A percentile compares a stretch with the other conserved stretches of the same genome.
These are phyloP conservation scores for Ascochyta fabae DNA, from an alignment of 2,329 filamentous ascomycete genomes.

Conservation along the genomic window DNA sequence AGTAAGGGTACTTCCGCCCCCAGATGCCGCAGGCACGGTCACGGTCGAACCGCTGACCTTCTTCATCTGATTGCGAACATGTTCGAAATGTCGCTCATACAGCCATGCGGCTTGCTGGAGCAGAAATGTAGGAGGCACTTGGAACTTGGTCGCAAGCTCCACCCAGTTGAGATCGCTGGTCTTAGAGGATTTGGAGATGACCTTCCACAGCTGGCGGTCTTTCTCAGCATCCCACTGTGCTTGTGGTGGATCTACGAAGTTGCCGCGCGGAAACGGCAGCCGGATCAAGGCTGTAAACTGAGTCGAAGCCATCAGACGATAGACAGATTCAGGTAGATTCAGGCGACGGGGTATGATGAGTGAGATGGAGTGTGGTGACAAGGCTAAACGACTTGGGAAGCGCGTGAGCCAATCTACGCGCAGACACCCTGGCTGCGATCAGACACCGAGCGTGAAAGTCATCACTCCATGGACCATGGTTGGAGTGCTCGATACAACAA, in stretches of 20 bases:
- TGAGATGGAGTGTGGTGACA: slow-evolving; percentile 14
- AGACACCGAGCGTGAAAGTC: neutral
- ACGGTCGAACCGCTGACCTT: slow-evolving; percentile 69
- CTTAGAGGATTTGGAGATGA: slow-evolving; percentile 81
- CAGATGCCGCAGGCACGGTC: slow-evolving; percentile 57
- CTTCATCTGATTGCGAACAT: slow-evolving; percentile 88
- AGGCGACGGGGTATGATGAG: slow-evolving; percentile 1
- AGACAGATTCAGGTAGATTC: neutral
- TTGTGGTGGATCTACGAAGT: slow-evolving; percentile 88
- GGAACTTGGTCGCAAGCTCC: slow-evolving; percentile 77
- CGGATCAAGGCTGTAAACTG: slow-evolving; percentile 80
- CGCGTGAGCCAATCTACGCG: slow-evolving; percentile 8
- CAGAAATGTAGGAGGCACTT: slow-evolving; percentile 86
- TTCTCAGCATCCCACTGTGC: slow-evolving; percentile 88
- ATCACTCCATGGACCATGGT: neutral
- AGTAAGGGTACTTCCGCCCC: slow-evolving; percentile 52
- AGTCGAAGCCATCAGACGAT: slow-evolving; percentile 30
- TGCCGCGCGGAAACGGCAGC: slow-evolving; percentile 84
- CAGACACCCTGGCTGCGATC: slow-evolving; percentile 11
- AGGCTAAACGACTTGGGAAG: slow-evolving; percentile 1
- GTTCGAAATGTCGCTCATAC: slow-evolving; percentile 87
- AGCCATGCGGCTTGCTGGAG: slow-evolving; percentile 93
- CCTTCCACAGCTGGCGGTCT: slow-evolving; percentile 87
- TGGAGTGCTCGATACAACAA: neutral
- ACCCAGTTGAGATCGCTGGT: slow-evolving; percentile 87